Base-by-base conservation (phyloP, 805 yeast genomes). In the Candida pseudofarinosa region DNA sequence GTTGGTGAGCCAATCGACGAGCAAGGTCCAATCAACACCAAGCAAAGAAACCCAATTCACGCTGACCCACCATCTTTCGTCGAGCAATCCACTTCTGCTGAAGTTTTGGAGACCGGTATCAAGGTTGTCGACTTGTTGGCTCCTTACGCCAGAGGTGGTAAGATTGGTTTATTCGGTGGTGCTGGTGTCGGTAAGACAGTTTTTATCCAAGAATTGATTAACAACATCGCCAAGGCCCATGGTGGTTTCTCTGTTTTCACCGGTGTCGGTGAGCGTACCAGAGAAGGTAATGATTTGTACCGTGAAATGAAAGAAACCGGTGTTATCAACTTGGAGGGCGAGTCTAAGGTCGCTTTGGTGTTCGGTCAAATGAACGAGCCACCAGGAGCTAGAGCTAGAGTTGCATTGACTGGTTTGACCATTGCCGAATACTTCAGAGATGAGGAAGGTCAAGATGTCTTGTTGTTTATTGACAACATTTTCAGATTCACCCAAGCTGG, bases 171-270 rank as follows among this genome's bases (percentile, higher is more conserved):
- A 69, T 91, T 91, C 86, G 99, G 99, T 81, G 99, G 99, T 91
- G 99, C 99, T 75, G 99, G 99, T 91, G 99, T 91, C 87, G 99
- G 99, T 79, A 91, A 91, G 79, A 91, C 99, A 75, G 99, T 91
- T 54, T 91, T 91, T 79, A 91, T 91, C 78, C 99, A 91, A 82
- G 99, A 91, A 80, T 83, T 91, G 80, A 91, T 91, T 76, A 91
- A 93, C 90, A 91, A 91, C 83, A 93, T 91, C 69, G 99, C 99
- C 72, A 93, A 91, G 83, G 98, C 99, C 67, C 98, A 91, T 76
- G 99, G 98, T 88, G 98, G 98, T 86, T 91, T 91, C 95, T 91
- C 98, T 46, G 98, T 91, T 59, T 91, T 91, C 85, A 86, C 97
- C 65, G 99, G 99, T 89, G 99, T 91, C 76, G 99, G 99, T 84